These are phyloP conservation scores for Infundibulicybe gibba DNA, from an alignment of 768 basidiomycete genomes.

Conservation along the genomic window DNA sequence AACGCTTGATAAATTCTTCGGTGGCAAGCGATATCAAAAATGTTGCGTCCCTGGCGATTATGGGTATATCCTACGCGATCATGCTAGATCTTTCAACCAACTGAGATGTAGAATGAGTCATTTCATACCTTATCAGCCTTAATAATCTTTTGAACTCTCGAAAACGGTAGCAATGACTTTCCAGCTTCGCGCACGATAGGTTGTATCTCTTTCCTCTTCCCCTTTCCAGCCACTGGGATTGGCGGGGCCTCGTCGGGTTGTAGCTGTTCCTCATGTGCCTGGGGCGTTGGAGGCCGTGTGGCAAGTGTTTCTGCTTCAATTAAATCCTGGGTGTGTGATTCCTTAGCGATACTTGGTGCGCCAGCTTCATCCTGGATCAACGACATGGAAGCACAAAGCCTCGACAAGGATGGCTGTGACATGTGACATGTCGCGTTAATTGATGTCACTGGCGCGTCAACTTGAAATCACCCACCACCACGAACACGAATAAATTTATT, in stretches of 20 bases:
- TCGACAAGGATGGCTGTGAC: no score
- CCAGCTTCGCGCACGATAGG: conserved; percentile 38
- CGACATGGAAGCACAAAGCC: neutral
- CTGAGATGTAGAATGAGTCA: no score
- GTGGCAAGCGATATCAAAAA: conserved; percentile 81
- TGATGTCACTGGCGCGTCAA: conserved; percentile 4
- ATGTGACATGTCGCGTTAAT: conserved; percentile 14
- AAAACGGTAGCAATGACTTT: conserved; percentile 70
- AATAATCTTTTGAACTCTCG: conserved; percentile 79
- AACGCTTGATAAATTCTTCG: conserved; percentile 81
- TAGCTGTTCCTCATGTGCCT: neutral
- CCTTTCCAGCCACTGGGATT: conserved; percentile 20
- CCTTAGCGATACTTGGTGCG: neutral
- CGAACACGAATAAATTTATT: neutral
- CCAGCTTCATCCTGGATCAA: neutral
- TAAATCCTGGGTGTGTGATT: neutral
- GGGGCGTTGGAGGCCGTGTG: no score
- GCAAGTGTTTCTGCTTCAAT: neutral
- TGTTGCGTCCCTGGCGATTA: conserved; percentile 72
- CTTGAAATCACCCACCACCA: neutral
- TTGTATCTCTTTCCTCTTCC: conserved; percentile 21
- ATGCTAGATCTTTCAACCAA: conserved; percentile 6
- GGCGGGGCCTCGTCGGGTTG: conserved; percentile 1
- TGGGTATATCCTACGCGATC: conserved; percentile 61
- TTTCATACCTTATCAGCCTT: conserved; percentile 73